These are phyloP conservation scores for Candida anutae DNA, from an alignment of 1,139 yeast genomes.

Conservation along the genomic window DNA sequence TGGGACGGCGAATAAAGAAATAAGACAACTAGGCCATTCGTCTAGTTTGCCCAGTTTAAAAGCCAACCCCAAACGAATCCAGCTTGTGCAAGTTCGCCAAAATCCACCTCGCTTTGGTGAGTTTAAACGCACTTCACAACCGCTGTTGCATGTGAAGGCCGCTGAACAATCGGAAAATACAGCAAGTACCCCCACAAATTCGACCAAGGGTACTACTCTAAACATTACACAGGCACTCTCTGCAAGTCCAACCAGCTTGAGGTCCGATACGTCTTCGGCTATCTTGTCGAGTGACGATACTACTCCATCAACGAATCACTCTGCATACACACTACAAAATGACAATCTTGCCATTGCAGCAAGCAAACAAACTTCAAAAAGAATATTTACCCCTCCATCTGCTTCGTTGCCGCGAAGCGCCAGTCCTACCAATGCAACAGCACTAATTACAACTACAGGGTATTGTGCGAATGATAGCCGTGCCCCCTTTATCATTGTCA, in stretches of 20 bases:
- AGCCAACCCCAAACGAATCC: constrained; percentile 10
- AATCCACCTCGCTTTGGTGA: constrained; percentile 7
- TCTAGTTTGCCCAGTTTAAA: constrained; percentile 33
- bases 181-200: too few relatives aligned
- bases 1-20: constrained; percentile 7
- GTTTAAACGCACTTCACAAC: constrained; percentile 6
- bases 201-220: constrained; percentile 3
- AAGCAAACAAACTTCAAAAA: too few relatives aligned
- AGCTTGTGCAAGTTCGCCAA: constrained; percentile 5
- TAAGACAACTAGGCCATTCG: constrained; percentile 28
- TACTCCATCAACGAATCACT: constrained; percentile 26
- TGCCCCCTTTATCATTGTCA: constrained; percentile 19
- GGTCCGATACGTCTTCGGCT: constrained; percentile 22
- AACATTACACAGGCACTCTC: constrained; percentile 13
- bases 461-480: too few relatives aligned
- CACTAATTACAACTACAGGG: too few relatives aligned
- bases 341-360: constrained; percentile 7
- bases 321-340: constrained; percentile 18
- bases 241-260: constrained; percentile 22
- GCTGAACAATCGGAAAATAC: too few relatives aligned
- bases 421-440: too few relatives aligned
- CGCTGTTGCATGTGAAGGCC: too few relatives aligned
- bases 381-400: too few relatives aligned
- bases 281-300: constrained; percentile 24
- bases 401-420: too few relatives aligned